phyloP scores from a whole-genome alignment of 2,329 filamentous ascomycete species.

The Cryphonectria japonica region DNA sequence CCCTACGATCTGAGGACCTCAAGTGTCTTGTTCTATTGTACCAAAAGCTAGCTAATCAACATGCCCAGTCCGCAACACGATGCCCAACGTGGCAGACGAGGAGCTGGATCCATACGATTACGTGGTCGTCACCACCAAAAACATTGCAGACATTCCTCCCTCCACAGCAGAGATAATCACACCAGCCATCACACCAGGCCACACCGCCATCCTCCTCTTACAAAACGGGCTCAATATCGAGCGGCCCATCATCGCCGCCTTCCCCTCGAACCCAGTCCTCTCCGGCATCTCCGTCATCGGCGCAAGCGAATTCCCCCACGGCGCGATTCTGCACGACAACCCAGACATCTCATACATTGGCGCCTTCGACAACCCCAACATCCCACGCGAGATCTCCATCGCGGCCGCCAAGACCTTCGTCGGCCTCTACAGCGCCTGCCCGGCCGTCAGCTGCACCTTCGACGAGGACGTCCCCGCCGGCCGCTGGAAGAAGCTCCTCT shows the following conservation, averaged over 20 bases:
- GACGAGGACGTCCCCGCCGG: conserved; percentile 45
- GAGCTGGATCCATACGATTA: conserved; percentile 53
- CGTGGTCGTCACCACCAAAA: conserved; percentile 62
- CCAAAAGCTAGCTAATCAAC: not conserved
- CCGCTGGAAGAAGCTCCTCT: conserved; percentile 54
- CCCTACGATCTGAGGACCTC: not conserved
- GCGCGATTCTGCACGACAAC: conserved; percentile 57
- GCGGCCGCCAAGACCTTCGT: conserved; percentile 46
- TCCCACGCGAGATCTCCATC: conserved; percentile 35
- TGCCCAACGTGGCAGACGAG: conserved; percentile 48
- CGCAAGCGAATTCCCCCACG: conserved; percentile 50
- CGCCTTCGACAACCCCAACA: conserved; percentile 47
- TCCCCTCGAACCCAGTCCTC: conserved; percentile 56
- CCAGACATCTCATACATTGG: conserved; percentile 44
- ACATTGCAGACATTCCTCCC: conserved; percentile 57
- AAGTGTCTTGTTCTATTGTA: not conserved
- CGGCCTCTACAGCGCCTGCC: conserved; percentile 47
- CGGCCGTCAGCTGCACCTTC: conserved; percentile 47
- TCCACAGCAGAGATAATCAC: conserved; percentile 51
- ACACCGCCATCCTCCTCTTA: conserved; percentile 59
- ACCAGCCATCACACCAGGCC: conserved; percentile 53
- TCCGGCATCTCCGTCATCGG: conserved; percentile 58
- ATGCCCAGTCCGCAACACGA: conserved; percentile 47
- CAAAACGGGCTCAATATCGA: conserved; percentile 70
- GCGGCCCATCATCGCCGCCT: conserved; percentile 51